Conservation (phyloP, 2,329 filamentous ascomycete species). For the Botrytis tulipae region DNA sequence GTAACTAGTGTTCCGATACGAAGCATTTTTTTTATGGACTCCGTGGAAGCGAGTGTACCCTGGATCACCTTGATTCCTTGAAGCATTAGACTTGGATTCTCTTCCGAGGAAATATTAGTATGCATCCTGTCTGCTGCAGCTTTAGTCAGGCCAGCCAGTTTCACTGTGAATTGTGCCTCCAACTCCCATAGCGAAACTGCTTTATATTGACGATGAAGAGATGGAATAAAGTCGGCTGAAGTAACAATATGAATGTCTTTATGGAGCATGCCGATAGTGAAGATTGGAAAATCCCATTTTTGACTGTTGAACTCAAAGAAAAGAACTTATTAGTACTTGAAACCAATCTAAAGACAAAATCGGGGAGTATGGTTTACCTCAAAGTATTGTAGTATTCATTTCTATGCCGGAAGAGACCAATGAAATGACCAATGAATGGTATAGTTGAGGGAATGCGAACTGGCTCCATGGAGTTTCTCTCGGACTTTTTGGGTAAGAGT, state of each 20-base stretch:
- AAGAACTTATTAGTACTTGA: not conserved
- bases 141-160: not conserved
- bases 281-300: constrained; percentile 9
- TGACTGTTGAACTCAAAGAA: not conserved
- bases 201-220: constrained; percentile 9
- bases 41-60: not conserved
- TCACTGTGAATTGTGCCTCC: constrained; percentile 5
- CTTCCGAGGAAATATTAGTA: not conserved
- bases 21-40: constrained; percentile 1
- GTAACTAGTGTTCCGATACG: not conserved
- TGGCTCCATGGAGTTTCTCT: not conserved
- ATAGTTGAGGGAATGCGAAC: not conserved
- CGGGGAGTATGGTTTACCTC: not conserved
- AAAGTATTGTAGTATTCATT: constrained; percentile 2
- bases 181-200: constrained; percentile 11
- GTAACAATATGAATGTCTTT: not conserved
- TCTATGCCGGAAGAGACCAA: not conserved
- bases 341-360: too few relatives aligned
- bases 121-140: not conserved
- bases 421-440: constrained; percentile 9
- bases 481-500: not conserved
- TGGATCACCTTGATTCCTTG: constrained; percentile 14
- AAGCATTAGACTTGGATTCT: not conserved
- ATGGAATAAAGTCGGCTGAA: not conserved
- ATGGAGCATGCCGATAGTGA: not conserved